Evolutionary conservation across 495 filamentous ascomycete species (phyloP).

Genomic region (Poronia punctata): DNA sequence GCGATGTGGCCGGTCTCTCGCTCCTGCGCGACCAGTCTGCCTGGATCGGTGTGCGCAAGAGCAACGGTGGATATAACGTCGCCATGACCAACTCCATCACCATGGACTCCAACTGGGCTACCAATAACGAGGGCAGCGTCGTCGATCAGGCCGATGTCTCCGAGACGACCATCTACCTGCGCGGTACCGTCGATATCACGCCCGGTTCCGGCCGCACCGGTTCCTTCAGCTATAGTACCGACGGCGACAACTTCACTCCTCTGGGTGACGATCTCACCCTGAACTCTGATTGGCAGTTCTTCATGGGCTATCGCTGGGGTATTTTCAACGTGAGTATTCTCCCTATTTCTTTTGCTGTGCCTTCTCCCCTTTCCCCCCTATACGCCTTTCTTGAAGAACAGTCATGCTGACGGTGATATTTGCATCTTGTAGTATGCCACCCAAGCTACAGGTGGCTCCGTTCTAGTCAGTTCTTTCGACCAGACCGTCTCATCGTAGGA

Average conservation of each 20-base stretch:
- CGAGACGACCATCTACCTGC: constrained; percentile 1
- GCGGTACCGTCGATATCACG: constrained; percentile 1
- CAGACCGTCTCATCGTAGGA: too few species aligned
- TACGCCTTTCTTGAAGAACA: too few species aligned
- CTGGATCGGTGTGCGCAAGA: background rate
- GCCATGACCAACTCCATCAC: background rate
- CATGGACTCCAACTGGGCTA: constrained; percentile 1
- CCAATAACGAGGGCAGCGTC: background rate
- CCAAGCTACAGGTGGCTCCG: background rate
- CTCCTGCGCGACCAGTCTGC: background rate
- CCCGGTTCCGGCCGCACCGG: constrained; percentile 1
- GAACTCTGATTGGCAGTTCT: background rate
- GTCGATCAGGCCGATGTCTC: background rate
- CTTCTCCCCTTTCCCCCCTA: too few species aligned
- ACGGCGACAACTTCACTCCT: background rate
- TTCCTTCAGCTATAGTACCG: constrained; percentile 2
- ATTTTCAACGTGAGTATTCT: constrained; percentile 3
- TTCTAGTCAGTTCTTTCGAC: constrained; percentile 12
- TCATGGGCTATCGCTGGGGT: constrained; percentile 6
- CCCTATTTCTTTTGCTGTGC: too few species aligned
- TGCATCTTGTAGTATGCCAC: constrained; percentile 5
- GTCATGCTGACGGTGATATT: background rate
- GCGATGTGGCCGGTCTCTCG: background rate
- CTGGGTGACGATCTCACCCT: background rate
- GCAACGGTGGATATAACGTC: background rate